Percentiles rank a stretch among this genome's conserved stretches.
Conservation (phyloP, 495 filamentous ascomycete genomes). For the Usnea hakonensis region DNA sequence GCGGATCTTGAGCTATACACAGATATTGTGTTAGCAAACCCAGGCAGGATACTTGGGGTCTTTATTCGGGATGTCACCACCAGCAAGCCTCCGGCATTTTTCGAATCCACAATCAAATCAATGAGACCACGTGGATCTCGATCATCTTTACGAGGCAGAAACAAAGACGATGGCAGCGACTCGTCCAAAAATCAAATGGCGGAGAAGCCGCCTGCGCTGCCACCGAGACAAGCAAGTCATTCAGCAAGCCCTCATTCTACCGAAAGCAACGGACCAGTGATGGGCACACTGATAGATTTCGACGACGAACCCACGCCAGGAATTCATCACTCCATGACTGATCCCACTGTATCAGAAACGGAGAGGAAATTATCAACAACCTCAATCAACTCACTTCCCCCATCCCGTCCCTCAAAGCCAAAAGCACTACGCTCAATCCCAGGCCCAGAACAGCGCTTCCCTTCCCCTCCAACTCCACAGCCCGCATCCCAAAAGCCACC, state of each 20-base stretch:
- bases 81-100: conserved; percentile 57
- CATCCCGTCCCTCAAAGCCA: conserved; percentile 62
- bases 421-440: conserved; percentile 46
- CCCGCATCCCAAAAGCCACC: conserved; percentile 38
- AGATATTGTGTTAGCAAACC: conserved; percentile 76
- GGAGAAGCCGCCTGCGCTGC: conserved; percentile 25
- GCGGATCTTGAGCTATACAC: conserved; percentile 97
- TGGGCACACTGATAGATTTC: conserved; percentile 58
- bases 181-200: conserved; percentile 22
- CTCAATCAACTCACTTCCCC: conserved; percentile 32
- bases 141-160: conserved; percentile 23
- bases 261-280: conserved; percentile 33
- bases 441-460: conserved; percentile 12
- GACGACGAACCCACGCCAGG: conserved; percentile 43
- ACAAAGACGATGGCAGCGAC: conserved; percentile 17
- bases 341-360: conserved; percentile 21
- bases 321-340: conserved; percentile 30
- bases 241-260: conserved; percentile 12
- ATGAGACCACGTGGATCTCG: conserved; percentile 15
- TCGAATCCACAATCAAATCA: conserved; percentile 46
- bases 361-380: conserved; percentile 13
- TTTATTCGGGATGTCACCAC: conserved; percentile 96
- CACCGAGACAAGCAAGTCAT: conserved; percentile 25
- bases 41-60: conserved; percentile 69
- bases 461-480: conserved; percentile 9